A percentile compares a stretch with the other conserved stretches of the same genome.
phyloP scores from a whole-genome alignment of 305 asterid genomes.

The Solanum hybrid region DNA sequence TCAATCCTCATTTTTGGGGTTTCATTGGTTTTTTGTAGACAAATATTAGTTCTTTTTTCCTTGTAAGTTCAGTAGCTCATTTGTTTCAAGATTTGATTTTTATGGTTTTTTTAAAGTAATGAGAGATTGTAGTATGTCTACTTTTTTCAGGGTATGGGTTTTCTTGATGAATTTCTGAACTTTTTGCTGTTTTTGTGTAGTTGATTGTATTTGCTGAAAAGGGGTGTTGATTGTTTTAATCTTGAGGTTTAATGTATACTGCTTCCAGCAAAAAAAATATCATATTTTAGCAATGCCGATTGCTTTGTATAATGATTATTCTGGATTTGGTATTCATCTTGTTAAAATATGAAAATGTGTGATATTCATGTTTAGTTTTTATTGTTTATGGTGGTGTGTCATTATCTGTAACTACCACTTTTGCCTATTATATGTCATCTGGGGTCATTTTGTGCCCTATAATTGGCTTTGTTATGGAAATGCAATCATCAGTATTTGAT shows the following conservation, averaged over 20 bases:
- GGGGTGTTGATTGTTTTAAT: not conserved
- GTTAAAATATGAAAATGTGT: conserved; percentile 28
- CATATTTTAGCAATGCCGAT: not conserved
- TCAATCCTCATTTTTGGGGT: not conserved
- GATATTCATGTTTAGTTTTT: conserved; percentile 23
- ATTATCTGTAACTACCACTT: conserved; percentile 24
- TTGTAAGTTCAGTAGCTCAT: not conserved
- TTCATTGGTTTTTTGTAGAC: not conserved
- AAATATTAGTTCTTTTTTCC: not conserved
- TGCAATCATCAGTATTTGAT: conserved; percentile 19
- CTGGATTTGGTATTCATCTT: conserved; percentile 4
- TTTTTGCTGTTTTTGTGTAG: not conserved
- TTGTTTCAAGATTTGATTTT: not conserved
- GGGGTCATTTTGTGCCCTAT: conserved; percentile 11
- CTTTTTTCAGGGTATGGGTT: not conserved
- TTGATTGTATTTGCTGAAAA: not conserved
- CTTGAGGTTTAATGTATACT: not conserved
- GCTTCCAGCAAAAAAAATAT: not conserved
- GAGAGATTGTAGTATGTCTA: not conserved
- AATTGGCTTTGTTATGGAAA: conserved; percentile 12
- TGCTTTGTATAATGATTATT: not conserved
- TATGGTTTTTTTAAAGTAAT: not conserved
- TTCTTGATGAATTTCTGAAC: not conserved
- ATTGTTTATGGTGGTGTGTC: conserved; percentile 31
- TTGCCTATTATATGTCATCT: conserved; percentile 12